phyloP scores from a whole-genome alignment of 1,284 basidiomycete species.

The Pascua sp. region DNA sequence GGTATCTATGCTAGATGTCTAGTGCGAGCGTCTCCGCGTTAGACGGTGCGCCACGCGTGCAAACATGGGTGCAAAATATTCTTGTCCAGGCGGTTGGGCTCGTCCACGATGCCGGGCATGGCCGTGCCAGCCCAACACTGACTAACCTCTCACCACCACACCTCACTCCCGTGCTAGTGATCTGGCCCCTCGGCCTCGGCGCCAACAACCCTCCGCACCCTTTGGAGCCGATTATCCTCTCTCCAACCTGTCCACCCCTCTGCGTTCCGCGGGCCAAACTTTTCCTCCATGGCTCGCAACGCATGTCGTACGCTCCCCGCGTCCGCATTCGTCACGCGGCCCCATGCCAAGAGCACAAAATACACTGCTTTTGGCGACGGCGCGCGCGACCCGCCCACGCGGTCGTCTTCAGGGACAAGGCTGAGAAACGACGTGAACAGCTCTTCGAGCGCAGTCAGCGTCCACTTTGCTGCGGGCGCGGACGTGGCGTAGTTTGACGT shows the following conservation, averaged over 20 bases:
- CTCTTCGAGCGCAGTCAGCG: conserved; percentile 23
- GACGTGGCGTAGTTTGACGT: conserved; percentile 7
- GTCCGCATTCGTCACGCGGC: conserved; percentile 35
- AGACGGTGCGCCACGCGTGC: no score
- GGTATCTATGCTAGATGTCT: conserved; percentile 17
- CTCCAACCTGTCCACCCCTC: conserved; percentile 37
- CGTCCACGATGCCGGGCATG: no score
- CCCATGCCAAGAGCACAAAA: conserved; percentile 39
- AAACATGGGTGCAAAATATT: background rate
- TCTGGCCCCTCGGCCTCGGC: background rate
- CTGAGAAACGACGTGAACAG: conserved; percentile 33
- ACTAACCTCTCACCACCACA: no score
- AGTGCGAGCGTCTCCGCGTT: background rate
- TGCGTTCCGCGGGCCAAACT: conserved; percentile 37
- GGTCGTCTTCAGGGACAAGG: conserved; percentile 6
- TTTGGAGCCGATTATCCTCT: conserved; percentile 25
- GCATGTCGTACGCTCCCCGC: conserved; percentile 25
- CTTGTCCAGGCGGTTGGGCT: background rate
- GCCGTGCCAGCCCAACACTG: no score
- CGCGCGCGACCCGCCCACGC: conserved; percentile 9
- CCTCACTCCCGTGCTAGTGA: no score
- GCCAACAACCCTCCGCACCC: conserved; percentile 10
- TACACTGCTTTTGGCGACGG: conserved; percentile 33
- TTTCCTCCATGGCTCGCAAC: conserved; percentile 33
- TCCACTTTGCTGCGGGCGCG: conserved; percentile 20